Evolutionary conservation across 345 rosid species (phyloP), one percentile per base, ranked within the genome.

Genomic region (Punica granatum): DNA sequence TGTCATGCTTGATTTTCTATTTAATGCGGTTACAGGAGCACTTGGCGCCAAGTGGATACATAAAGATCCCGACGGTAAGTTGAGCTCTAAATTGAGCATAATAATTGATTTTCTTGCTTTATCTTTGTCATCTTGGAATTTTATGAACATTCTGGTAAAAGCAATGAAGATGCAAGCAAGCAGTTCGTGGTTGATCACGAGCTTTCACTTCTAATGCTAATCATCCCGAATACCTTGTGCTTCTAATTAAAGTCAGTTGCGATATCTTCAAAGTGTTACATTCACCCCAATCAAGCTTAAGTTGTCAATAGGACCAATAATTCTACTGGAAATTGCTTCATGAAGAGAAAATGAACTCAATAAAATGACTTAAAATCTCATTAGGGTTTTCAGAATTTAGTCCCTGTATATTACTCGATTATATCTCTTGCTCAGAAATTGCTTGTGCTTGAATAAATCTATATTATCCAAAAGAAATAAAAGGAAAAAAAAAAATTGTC

Each of bases 1-100:
- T 18, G 53, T 46, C 3, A 2, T 46, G 18, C 53, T 19, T 46
- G 53, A 5, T 46, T 46, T 46, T 18, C 1, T 46, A 12, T 53
- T 23, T 67, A 39, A 63, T 73, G 63, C 59, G 58, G 79, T 89
- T 80, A 78, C 93, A 90, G 96, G 89, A 92, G 78, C 98, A 92
- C 73, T 69, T 92, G 78, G 97, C 96, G 75, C 96, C 97, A 66
- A 83, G 90, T 42, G 85, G 85, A 62, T 92, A 83, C 72, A 28
- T 84, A 65, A 90, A 92, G 78, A 87, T 90, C 73, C 96, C 96
- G 3, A 90, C 93, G 9, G 93, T 88, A 54, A 88, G 96, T 82
- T 67, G 23, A 11, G 23, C 60, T 12, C 53, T 46, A 46, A n/a
- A 48, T 9, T 48, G 53, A 48, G 0, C 23, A 3, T 48, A 48